A percentile compares a stretch with the other conserved stretches of the same genome.
These are phyloP conservation scores for Penicillium sp. DNA, from an alignment of 2,329 filamentous ascomycete species.

Conservation along the genomic window DNA sequence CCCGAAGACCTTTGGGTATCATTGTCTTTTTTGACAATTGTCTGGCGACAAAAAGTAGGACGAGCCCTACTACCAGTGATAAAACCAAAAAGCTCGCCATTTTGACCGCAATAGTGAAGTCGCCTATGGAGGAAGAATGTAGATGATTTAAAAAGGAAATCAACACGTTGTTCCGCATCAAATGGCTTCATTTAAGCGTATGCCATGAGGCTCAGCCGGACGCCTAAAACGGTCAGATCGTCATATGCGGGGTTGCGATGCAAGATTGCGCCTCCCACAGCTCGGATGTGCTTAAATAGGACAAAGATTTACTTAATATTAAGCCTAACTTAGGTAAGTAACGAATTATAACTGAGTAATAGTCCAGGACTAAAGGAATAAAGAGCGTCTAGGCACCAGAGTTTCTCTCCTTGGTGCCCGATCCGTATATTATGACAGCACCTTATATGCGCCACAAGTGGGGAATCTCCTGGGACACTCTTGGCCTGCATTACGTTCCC, in stretches of 20 bases:
- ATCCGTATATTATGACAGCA: neutral
- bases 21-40: neutral
- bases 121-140: neutral
- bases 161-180: neutral
- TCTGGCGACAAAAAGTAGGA: neutral
- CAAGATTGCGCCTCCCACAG: no score
- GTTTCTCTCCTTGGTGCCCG: slow-evolving; percentile 12
- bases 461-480: neutral
- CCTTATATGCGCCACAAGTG: neutral
- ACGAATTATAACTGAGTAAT: no score
- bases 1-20: neutral
- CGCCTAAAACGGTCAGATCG: no score
- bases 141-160: neutral
- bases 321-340: no score
- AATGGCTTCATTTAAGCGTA: neutral
- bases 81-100: neutral
- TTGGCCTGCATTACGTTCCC: slow-evolving; percentile 14
- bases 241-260: no score
- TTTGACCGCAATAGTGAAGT: neutral
- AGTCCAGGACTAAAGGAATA: no score
- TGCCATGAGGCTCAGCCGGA: neutral
- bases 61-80: neutral
- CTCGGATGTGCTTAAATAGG: no score
- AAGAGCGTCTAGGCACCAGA: neutral
- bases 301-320: no score